These are phyloP conservation scores for Phlegmacium glaucopus DNA, from an alignment of 768 basidiomycete genomes.

Conservation along the genomic window DNA sequence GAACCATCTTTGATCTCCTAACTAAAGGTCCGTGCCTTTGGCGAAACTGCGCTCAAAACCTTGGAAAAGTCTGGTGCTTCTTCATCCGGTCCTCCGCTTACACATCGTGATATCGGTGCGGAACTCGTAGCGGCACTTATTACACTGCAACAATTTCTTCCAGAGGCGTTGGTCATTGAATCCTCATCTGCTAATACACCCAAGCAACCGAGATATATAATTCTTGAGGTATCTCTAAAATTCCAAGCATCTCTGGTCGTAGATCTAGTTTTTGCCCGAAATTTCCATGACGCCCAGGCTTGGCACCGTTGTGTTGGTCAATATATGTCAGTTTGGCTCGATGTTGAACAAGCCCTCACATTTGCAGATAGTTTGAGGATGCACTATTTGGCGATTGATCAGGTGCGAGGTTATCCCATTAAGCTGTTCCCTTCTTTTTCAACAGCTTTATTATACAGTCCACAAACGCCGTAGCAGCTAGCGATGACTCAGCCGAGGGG, in stretches of 20 bases:
- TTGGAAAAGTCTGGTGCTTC: conserved; percentile 84
- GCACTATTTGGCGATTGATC: conserved; percentile 77
- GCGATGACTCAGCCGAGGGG: conserved; percentile 62
- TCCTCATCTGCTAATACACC: conserved; percentile 49
- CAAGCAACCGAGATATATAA: conserved; percentile 49
- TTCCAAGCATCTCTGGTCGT: conserved; percentile 74
- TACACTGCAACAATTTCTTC: conserved; percentile 59
- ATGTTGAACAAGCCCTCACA: conserved; percentile 38
- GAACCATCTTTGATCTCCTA: background rate
- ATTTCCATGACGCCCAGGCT: conserved; percentile 46
- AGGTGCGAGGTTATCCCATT: conserved; percentile 35
- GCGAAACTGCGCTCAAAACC: conserved; percentile 75
- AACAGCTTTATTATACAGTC: conserved; percentile 34
- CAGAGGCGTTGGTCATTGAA: conserved; percentile 39
- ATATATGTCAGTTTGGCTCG: conserved; percentile 74
- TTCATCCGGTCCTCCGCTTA: conserved; percentile 61
- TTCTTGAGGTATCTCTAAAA: conserved; percentile 58
- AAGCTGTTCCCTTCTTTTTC: conserved; percentile 3
- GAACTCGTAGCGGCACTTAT: conserved; percentile 58
- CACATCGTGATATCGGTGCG: conserved; percentile 63
- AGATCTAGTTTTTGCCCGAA: conserved; percentile 66
- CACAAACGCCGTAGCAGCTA: conserved; percentile 45
- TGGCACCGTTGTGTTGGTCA: conserved; percentile 74
- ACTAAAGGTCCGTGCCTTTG: conserved; percentile 84
- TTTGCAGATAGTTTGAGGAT: conserved; percentile 65